Conservation (phyloP, 768 basidiomycete species). For the Rhizopogon vinicolor region DNA sequence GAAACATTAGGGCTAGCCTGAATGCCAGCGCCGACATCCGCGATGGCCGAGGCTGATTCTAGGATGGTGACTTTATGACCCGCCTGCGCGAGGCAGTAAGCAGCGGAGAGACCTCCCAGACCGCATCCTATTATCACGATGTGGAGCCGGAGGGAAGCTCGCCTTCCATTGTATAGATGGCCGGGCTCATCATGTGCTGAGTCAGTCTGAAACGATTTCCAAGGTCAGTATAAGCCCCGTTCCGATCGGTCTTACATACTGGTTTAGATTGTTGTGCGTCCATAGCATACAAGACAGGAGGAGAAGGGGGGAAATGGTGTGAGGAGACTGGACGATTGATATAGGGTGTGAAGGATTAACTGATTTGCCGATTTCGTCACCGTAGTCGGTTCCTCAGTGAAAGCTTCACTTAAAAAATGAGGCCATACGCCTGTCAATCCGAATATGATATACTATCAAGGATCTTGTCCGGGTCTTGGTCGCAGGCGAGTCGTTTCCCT, state of each 20-base stretch:
- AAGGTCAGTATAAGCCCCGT: background rate
- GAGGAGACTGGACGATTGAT: background rate
- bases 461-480: background rate
- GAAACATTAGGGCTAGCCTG: conserved; percentile 41
- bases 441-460: background rate
- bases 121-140: conserved; percentile 48
- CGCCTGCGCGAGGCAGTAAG: conserved; percentile 38
- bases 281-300: background rate
- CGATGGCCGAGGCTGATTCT: conserved; percentile 33
- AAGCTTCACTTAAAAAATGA: background rate
- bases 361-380: background rate
- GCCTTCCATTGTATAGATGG: conserved; percentile 20
- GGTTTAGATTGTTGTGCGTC: background rate
- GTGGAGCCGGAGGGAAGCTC: conserved; percentile 21
- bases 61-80: conserved; percentile 49
- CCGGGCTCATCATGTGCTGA: background rate
- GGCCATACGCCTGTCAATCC: background rate
- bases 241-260: background rate
- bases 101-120: conserved; percentile 45
- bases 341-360: background rate
- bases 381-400: background rate
- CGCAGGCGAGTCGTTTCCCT: background rate
- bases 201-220: background rate
- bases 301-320: background rate
- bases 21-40: conserved; percentile 51